phyloP scores from a whole-genome alignment of 192 early-diverging fungal species.

The Spizellomyces punctatus region DNA sequence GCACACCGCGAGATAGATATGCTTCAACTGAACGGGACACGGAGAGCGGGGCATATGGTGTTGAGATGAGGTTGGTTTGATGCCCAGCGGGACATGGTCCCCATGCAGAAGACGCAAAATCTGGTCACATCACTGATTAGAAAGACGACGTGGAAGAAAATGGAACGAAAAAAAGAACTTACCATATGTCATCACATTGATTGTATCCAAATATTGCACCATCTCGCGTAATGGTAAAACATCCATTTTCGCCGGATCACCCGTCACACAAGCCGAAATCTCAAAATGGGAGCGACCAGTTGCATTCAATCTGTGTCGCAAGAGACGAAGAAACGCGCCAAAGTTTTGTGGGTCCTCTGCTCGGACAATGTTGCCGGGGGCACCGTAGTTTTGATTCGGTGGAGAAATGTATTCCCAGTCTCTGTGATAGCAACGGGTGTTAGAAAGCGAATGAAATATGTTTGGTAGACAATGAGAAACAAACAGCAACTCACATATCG shows the following conservation, averaged over 20 bases:
- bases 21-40: constrained; percentile 68
- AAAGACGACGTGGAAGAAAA: constrained; percentile 1
- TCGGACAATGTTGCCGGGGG: constrained; percentile 57
- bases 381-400: constrained; percentile 43
- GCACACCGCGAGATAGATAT: constrained; percentile 75
- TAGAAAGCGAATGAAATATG: neutral
- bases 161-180: constrained; percentile 66
- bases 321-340: constrained; percentile 68
- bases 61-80: constrained; percentile 80
- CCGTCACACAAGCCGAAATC: constrained; percentile 50
- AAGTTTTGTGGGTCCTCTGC: constrained; percentile 81
- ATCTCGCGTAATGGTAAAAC: constrained; percentile 46
- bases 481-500: constrained; percentile 32
- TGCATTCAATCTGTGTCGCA: constrained; percentile 70
- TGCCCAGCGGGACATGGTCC: constrained; percentile 67
- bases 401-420: constrained; percentile 60
- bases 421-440: constrained; percentile 1
- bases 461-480: neutral
- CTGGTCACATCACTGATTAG: neutral
- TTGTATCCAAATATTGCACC: constrained; percentile 50
- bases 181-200: constrained; percentile 96
- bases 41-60: constrained; percentile 63
- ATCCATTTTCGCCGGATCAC: constrained; percentile 46
- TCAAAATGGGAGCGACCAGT: constrained; percentile 45
- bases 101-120: constrained; percentile 50